Percentiles rank a stretch among this genome's conserved stretches.
Conservation (phyloP, 2,329 filamentous ascomycete genomes). For the Geosmithia morbida region DNA sequence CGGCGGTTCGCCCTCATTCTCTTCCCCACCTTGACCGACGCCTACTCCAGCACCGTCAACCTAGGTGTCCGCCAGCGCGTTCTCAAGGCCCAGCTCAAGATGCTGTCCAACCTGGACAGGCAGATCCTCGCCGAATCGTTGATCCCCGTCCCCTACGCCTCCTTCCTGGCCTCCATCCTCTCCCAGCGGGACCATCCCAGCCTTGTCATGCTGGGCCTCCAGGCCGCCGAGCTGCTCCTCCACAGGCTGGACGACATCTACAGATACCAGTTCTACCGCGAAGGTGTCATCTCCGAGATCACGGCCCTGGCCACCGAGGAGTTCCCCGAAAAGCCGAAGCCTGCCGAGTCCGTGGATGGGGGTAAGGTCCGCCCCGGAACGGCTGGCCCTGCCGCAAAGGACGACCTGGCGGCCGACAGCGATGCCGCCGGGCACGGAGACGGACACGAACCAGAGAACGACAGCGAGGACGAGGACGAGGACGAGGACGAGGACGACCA, state of each 20-base stretch:
- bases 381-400: constrained; percentile 12
- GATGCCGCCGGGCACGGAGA: neutral
- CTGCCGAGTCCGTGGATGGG: constrained; percentile 5
- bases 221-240: constrained; percentile 79
- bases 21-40: constrained; percentile 88
- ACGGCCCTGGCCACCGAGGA: constrained; percentile 54
- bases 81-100: constrained; percentile 88
- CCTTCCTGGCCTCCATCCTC: constrained; percentile 85
- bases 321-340: constrained; percentile 8
- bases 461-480: constrained; percentile 11
- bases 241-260: constrained; percentile 78
- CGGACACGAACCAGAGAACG: neutral
- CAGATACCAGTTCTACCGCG: constrained; percentile 90
- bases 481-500: constrained; percentile 6
- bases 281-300: constrained; percentile 90
- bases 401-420: neutral
- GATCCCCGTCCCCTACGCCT: constrained; percentile 82
- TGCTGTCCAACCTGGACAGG: constrained; percentile 88
- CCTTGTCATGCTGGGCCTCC: constrained; percentile 73
- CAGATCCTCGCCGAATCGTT: constrained; percentile 75
- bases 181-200: constrained; percentile 88
- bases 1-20: constrained; percentile 87
- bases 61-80: constrained; percentile 90
- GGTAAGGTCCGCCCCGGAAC: constrained; percentile 6
- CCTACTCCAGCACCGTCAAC: constrained; percentile 96